phyloP scores from a whole-genome alignment of 768 basidiomycete species.

The Tulasnella sp. region DNA sequence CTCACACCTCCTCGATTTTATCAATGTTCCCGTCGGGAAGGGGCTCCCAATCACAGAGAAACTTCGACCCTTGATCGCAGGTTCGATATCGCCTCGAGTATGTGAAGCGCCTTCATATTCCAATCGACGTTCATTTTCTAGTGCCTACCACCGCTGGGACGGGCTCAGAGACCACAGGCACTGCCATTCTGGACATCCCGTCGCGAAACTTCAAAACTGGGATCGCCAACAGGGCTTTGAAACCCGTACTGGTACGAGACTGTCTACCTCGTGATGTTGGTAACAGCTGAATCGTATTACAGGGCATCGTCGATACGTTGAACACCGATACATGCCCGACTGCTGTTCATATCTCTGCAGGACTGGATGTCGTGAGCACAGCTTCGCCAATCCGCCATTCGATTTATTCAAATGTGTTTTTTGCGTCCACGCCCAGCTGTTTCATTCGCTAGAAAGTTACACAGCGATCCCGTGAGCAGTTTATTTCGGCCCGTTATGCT shows the following conservation, averaged over 20 bases:
- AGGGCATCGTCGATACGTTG: constrained; percentile 70
- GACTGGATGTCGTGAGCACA: constrained; percentile 58
- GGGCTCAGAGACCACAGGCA: constrained; percentile 89
- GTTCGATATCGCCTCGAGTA: constrained; percentile 26
- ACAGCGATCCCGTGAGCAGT: constrained; percentile 88
- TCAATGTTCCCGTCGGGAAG: constrained; percentile 92
- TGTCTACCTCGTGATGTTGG: neutral
- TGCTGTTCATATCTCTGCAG: constrained; percentile 89
- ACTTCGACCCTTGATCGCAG: constrained; percentile 75
- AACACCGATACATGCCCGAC: constrained; percentile 88
- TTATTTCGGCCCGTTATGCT: constrained; percentile 49
- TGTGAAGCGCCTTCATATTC: no score
- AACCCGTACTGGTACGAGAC: constrained; percentile 48
- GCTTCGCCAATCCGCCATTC: no score
- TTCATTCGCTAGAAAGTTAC: constrained; percentile 92
- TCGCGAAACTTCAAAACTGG: constrained; percentile 93
- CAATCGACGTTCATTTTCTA: constrained; percentile 13
- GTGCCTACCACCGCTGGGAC: constrained; percentile 76
- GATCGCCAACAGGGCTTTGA: constrained; percentile 83
- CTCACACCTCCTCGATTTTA: constrained; percentile 87
- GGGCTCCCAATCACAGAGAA: constrained; percentile 68
- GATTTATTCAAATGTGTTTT: neutral
- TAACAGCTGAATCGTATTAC: neutral
- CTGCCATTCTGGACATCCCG: constrained; percentile 79
- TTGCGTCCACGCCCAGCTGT: constrained; percentile 33